Conservation (phyloP, 2,329 filamentous ascomycete species). For the Clonostachys sp. region DNA sequence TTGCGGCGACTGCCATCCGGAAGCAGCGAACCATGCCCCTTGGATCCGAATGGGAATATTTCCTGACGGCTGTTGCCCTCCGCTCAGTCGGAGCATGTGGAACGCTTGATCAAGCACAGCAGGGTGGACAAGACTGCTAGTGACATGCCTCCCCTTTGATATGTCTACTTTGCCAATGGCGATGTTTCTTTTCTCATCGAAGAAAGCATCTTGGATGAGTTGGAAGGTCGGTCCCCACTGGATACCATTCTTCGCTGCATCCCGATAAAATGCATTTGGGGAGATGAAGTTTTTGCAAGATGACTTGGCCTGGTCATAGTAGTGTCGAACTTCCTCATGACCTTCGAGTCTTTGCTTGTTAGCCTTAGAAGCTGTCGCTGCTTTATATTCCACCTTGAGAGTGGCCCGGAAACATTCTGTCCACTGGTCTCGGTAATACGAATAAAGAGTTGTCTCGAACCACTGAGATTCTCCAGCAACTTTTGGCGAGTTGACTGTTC, state of each 20-base stretch:
- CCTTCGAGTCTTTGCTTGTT: too few species aligned
- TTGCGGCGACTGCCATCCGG: not conserved
- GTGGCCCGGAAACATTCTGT: slow-evolving; percentile 10
- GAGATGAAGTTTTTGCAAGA: not conserved
- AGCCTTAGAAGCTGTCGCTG: slow-evolving; percentile 2
- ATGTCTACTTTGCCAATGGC: not conserved
- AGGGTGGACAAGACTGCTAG: slow-evolving; percentile 21
- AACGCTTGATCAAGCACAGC: slow-evolving; percentile 18
- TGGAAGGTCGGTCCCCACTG: slow-evolving; percentile 8
- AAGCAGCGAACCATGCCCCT: not conserved
- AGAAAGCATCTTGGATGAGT: not conserved
- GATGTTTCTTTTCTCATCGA: not conserved
- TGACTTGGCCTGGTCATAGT: not conserved
- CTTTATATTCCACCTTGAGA: slow-evolving; percentile 6
- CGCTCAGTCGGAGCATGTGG: not conserved
- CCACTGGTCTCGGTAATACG: slow-evolving; percentile 3
- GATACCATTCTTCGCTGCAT: slow-evolving; percentile 6
- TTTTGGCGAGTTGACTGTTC: not conserved
- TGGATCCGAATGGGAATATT: not conserved
- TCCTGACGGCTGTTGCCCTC: not conserved
- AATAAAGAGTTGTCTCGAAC: not conserved
- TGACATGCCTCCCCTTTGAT: slow-evolving; percentile 10
- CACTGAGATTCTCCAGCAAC: not conserved
- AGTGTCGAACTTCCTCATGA: not conserved
- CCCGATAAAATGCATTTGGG: slow-evolving; percentile 7